A percentile compares a stretch with the other conserved stretches of the same genome.
phyloP scores from a whole-genome alignment of 1,284 basidiomycete genomes.

The Melampsora occidentalis region DNA sequence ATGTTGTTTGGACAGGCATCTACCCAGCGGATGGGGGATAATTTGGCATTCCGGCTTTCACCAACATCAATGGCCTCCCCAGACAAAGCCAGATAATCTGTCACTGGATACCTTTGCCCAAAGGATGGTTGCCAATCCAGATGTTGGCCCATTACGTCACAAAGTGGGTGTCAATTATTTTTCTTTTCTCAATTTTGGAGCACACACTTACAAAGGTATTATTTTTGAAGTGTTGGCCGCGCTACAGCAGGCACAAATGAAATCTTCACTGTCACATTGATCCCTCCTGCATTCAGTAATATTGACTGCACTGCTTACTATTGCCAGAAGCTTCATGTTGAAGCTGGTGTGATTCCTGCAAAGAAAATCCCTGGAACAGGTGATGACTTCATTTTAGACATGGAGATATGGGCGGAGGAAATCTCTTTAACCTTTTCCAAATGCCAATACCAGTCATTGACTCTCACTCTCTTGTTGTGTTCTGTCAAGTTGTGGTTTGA shows the following conservation, averaged over 20 bases:
- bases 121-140: background rate
- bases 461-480: background rate
- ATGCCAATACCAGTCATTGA: background rate
- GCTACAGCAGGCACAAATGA: background rate
- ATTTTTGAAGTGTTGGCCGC: background rate
- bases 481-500: background rate
- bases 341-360: background rate
- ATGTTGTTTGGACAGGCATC: background rate
- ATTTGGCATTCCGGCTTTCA: background rate
- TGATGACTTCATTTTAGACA: slow-evolving; percentile 9
- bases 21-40: background rate
- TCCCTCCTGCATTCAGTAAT: background rate
- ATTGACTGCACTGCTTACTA: background rate
- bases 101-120: background rate
- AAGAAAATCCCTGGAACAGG: background rate
- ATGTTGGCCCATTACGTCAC: background rate
- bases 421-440: background rate
- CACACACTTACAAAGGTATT: too few relatives aligned
- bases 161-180: background rate
- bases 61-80: slow-evolving; percentile 1
- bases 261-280: background rate
- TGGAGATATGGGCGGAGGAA: background rate
- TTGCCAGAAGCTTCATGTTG: background rate
- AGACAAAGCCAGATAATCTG: background rate
- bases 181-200: too few relatives aligned